Percentiles rank a stretch among this genome's conserved stretches.
phyloP scores from a whole-genome alignment of 768 basidiomycete species.

The Terana coerulea region DNA sequence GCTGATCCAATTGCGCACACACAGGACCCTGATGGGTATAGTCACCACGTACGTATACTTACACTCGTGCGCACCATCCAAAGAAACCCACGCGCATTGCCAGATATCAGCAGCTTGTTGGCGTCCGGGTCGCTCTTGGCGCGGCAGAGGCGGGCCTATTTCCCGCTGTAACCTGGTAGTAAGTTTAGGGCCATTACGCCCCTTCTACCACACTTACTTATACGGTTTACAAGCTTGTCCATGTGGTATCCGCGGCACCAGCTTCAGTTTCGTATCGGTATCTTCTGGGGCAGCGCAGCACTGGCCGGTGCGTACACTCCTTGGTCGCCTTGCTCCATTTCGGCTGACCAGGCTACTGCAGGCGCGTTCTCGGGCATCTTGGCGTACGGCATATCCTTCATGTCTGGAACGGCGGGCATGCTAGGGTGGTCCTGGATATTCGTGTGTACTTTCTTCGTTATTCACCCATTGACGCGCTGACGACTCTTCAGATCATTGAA shows the following conservation, averaged over 20 bases:
- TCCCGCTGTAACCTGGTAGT: slow-evolving; percentile 65
- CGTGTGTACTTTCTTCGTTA: background rate
- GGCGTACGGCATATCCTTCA: slow-evolving; percentile 34
- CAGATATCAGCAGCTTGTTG: slow-evolving; percentile 63
- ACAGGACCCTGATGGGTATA: slow-evolving; percentile 46
- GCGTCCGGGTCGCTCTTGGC: slow-evolving; percentile 56
- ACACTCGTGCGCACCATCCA: too few relatives aligned
- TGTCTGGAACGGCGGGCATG: slow-evolving; percentile 26
- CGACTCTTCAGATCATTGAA: slow-evolving; percentile 44
- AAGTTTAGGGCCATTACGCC: too few relatives aligned
- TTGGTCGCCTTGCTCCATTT: background rate
- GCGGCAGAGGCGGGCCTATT: slow-evolving; percentile 68
- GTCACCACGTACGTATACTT: slow-evolving; percentile 45
- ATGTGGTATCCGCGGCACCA: slow-evolving; percentile 64
- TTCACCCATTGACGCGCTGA: background rate
- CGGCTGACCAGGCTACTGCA: background rate
- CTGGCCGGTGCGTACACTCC: slow-evolving; percentile 11
- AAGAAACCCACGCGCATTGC: too few relatives aligned
- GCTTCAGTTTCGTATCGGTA: slow-evolving; percentile 25
- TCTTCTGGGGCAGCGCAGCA: slow-evolving; percentile 5
- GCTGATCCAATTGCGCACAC: background rate
- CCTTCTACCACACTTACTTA: too few relatives aligned
- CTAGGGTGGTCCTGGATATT: slow-evolving; percentile 34
- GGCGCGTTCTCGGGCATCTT: slow-evolving; percentile 29
- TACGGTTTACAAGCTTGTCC: too few relatives aligned